Conservation (phyloP, 2,329 filamentous ascomycete species). For the Fonsecaea pedrosoi region DNA sequence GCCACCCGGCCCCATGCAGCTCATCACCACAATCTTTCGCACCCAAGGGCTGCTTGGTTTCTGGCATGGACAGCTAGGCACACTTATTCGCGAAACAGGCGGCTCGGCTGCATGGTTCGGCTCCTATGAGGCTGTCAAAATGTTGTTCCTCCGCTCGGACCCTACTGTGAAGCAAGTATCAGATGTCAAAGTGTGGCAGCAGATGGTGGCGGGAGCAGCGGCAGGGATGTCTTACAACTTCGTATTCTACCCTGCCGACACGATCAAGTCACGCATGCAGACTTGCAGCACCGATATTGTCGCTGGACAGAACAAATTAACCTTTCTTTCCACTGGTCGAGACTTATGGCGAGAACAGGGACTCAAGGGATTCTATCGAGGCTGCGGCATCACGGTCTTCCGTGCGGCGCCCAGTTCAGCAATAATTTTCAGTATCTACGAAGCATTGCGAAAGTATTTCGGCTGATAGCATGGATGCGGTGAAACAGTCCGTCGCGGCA, state of each 20-base stretch:
- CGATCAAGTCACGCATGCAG: constrained; percentile 96
- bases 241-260: constrained; percentile 95
- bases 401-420: constrained; percentile 94
- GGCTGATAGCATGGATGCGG: constrained; percentile 39
- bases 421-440: constrained; percentile 96
- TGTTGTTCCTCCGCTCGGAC: constrained; percentile 69
- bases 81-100: constrained; percentile 89
- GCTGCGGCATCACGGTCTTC: constrained; percentile 90
- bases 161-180: constrained; percentile 41
- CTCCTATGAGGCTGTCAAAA: constrained; percentile 79
- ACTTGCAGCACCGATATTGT: constrained; percentile 56
- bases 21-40: constrained; percentile 80
- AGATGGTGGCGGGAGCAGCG: constrained; percentile 82
- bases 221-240: constrained; percentile 97
- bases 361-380: constrained; percentile 83
- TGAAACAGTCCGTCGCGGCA: not conserved
- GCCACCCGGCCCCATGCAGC: constrained; percentile 66
- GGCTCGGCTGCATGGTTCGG: constrained; percentile 96
- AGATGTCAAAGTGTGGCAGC: constrained; percentile 77
- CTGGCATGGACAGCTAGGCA: constrained; percentile 94
- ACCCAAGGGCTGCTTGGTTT: constrained; percentile 85
- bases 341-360: constrained; percentile 84
- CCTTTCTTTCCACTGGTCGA: constrained; percentile 72
- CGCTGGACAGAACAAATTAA: constrained; percentile 50
- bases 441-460: constrained; percentile 77